Conservation (phyloP, 805 yeast genomes). For the Jamesozyma spencerorum region DNA sequence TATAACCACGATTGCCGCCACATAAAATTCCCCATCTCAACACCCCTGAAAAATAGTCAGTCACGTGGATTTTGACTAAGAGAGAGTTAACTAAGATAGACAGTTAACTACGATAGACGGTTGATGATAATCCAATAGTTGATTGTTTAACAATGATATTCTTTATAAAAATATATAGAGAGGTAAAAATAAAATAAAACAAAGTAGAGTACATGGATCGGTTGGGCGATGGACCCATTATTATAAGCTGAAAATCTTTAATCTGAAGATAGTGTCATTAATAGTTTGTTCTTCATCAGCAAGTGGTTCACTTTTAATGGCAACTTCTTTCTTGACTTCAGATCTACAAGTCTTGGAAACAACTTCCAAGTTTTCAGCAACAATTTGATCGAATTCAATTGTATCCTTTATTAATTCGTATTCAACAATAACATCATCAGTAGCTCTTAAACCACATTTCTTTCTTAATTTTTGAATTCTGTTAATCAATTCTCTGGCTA, state of each 20-base stretch:
- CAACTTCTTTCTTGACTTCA: conserved; percentile 34
- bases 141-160: too few relatives aligned
- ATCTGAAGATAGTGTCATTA: conserved; percentile 68
- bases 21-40: too few relatives aligned
- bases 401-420: conserved; percentile 57
- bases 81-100: too few relatives aligned
- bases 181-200: neutral
- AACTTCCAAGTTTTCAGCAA: conserved; percentile 56
- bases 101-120: too few relatives aligned
- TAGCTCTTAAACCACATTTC: conserved; percentile 88
- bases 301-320: conserved; percentile 43
- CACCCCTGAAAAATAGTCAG: too few relatives aligned
- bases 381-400: conserved; percentile 51
- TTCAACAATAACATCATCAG: conserved; percentile 89
- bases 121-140: too few relatives aligned
- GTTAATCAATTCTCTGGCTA: conserved; percentile 92
- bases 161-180: too few relatives aligned
- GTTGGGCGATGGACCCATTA: neutral
- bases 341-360: conserved; percentile 71
- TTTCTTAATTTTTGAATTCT: conserved; percentile 96
- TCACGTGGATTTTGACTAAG: too few relatives aligned
- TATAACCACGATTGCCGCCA: too few relatives aligned
- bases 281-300: conserved; percentile 83
- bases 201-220: neutral
- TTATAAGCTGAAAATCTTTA: conserved; percentile 66